Evolutionary conservation across 129 eudicot species (phyloP), one percentile per base, ranked within the genome.

Genomic region (Mikania micrantha): DNA sequence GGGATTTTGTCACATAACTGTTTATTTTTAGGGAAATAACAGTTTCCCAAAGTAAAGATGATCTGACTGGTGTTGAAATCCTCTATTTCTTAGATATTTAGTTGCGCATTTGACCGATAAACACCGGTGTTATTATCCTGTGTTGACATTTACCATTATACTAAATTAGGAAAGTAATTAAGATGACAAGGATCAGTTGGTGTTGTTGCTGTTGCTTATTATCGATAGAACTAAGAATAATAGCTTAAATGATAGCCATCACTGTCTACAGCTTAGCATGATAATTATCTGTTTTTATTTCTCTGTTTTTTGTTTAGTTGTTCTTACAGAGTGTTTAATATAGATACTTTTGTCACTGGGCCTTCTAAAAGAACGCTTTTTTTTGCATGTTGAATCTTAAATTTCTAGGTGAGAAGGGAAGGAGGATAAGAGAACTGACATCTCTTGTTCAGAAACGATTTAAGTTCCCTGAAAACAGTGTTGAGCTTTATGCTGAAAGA

Each of bases 401-500:
- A 40, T 57, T 13, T 13, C 3, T 27, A 86, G 88, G 94, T 75
- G 94, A 86, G 86, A 86, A 86, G 65, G 94, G 94, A 27, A 86
- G 94, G 76, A 76, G 94, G 71, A 86, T 86, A 27, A 83, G 87
- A 47, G 94, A 86, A 71, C 54, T 86, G 66, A 86, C 94, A 13
- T 86, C 95, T 4, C 79, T 83, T 61, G 95, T 87, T 62, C 95
- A 86, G 72, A 85, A 85, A 74, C 67, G 90, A 15, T 85, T 85
- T 29, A 81, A 85, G 84, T 85, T 85, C 59, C 86, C 85, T 17
- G 89, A 87, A 68, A 78, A 83, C 71, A 78, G 82, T 12, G 94
- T 86, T 35, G 94, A 86, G 72, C 80, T 86, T 42, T 86, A 80
- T 78, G 95, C 95, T 31, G 95, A 87, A 69, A 84, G 77, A 63